Evolutionary conservation across 768 basidiomycete species (phyloP).

Genomic region (Hypholoma sublateritium): DNA sequence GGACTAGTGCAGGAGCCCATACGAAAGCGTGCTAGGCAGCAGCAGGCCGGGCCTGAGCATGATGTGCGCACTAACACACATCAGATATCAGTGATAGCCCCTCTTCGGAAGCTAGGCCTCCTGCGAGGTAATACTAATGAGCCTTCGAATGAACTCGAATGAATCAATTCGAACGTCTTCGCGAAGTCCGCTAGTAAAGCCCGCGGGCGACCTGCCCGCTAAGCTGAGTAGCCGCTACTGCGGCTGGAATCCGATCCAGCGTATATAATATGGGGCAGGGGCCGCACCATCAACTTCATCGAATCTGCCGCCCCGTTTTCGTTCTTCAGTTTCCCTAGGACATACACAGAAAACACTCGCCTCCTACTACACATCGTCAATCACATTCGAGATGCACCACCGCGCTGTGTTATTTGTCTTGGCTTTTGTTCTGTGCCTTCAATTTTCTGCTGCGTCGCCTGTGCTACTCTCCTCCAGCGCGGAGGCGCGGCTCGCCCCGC

Average conservation of each 20-base stretch:
- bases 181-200: slow-evolving; percentile 12
- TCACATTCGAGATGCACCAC: slow-evolving; percentile 6
- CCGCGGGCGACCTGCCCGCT: slow-evolving; percentile 15
- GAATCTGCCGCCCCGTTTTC: slow-evolving; percentile 1
- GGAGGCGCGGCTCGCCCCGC: slow-evolving; percentile 1
- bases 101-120: slow-evolving; percentile 10
- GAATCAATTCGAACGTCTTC: slow-evolving; percentile 21
- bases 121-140: slow-evolving; percentile 11
- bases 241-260: too few species aligned
- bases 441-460: slow-evolving; percentile 15
- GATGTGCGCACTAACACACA: neutral
- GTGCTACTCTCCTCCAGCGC: neutral
- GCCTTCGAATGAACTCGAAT: slow-evolving; percentile 13
- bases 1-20: too few species aligned
- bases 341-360: too few species aligned
- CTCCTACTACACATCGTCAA: neutral
- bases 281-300: neutral
- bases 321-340: neutral
- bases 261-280: too few species aligned
- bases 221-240: slow-evolving; percentile 13
- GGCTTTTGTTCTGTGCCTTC: slow-evolving; percentile 11
- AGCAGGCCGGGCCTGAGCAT: neutral
- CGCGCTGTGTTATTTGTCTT: slow-evolving; percentile 12
- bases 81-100: slow-evolving; percentile 9
- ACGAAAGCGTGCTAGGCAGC: neutral